Evolutionary conservation across 305 asterid species (phyloP), one percentile per base, ranked within the genome.

Genomic region (Solanum hybrid): DNA sequence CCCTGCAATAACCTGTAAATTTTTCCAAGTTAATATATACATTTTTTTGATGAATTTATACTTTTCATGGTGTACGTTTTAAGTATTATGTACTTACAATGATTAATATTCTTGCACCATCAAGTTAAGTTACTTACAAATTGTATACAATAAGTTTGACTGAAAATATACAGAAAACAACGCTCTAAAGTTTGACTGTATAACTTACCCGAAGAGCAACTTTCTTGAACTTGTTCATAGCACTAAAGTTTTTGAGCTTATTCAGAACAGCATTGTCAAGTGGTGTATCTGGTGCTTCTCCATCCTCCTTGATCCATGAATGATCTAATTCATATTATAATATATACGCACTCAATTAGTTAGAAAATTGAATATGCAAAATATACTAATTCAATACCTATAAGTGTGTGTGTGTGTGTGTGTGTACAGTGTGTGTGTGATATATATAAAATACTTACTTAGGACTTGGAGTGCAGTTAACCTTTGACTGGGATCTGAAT

Each of bases 291-390:
- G 98, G 99, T 77, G 99, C 99, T 91, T 95, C 99, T 89, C 99
- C 99, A 72, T 96, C 99, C 92, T 97, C 98, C 95, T 97, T 97
- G 91, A 97, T 97, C 99, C 98, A 96, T 39, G 99, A 96, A 93
- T 97, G 99, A 94, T 95, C 97, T 97, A 20, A 77, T 78, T 78
- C 37, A 78, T 89, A 79, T 29, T 24, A 61, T 51, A 33, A 88
- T 32, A 20, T 5, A 41, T 29, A 24, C 1, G 0, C 2, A 82
- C 94, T 29, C 93, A 94, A 95, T 95, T 91, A 94, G 95, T 97
- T 37, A 37, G 86, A n/a, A 94, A 90, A 89, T 77, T 87, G 98
- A n/a, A 24, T 81, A 81, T 81, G 68, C 34, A 24, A 81, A 81
- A 36, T n/a, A 5, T 79, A 79, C 57, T 79, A 34, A 79, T 34